Conservation (phyloP, 2,329 filamentous ascomycete genomes). For the Apiospora hydei region DNA sequence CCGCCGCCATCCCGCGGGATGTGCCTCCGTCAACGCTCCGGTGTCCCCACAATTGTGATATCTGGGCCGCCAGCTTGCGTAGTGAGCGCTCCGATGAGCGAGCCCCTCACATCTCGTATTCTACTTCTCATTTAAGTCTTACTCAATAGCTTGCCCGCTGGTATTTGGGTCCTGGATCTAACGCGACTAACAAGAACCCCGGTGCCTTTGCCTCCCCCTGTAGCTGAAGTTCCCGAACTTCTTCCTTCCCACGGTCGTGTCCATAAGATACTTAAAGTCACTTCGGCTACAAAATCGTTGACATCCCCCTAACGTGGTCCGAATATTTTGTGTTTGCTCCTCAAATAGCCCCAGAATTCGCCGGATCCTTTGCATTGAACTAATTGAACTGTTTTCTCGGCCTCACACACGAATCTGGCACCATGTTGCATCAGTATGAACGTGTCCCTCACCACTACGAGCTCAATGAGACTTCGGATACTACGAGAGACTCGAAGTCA, state of each 20-base stretch:
- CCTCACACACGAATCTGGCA: neutral
- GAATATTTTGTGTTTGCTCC: neutral
- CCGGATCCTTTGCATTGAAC: neutral
- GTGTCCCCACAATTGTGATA: slow-evolving; percentile 27
- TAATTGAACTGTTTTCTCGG: neutral
- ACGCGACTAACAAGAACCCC: neutral
- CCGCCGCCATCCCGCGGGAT: slow-evolving; percentile 33
- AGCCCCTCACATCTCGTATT: slow-evolving; percentile 20
- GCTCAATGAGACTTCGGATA: slow-evolving; percentile 28
- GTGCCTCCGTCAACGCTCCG: slow-evolving; percentile 31
- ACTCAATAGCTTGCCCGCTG: neutral
- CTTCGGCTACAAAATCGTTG: neutral
- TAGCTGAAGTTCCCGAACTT: neutral
- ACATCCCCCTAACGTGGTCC: neutral
- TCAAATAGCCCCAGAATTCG: neutral
- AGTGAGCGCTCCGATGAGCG: slow-evolving; percentile 18
- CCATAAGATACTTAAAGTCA: neutral
- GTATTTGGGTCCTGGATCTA: neutral
- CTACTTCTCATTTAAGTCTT: neutral
- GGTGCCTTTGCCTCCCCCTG: neutral
- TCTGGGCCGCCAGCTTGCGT: slow-evolving; percentile 2
- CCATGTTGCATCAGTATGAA: slow-evolving; percentile 35
- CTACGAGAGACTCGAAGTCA: slow-evolving; percentile 24
- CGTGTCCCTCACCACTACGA: slow-evolving; percentile 38
- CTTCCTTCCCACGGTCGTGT: neutral